Conservation (phyloP, 805 yeast genomes). For the Nakazawaea anatomiae region DNA sequence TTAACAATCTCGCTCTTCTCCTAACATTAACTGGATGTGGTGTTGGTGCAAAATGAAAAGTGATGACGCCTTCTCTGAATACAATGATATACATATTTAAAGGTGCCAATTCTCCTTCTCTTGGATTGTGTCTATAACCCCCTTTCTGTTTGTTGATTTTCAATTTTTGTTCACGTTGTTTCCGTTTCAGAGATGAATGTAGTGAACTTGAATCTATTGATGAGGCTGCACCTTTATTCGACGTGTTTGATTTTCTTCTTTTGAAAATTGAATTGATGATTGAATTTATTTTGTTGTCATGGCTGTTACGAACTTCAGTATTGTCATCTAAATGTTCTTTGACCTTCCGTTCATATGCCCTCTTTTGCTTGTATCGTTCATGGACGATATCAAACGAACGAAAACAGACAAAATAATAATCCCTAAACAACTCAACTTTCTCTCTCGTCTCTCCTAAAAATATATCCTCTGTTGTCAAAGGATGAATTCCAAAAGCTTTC, state of each 20-base stretch:
- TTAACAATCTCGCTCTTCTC: slow-evolving; percentile 79
- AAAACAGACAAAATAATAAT: slow-evolving; percentile 89
- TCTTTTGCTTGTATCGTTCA: slow-evolving; percentile 53
- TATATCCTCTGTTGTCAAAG: slow-evolving; percentile 93
- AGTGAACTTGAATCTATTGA: not conserved
- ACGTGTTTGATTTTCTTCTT: slow-evolving; percentile 18
- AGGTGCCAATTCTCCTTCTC: slow-evolving; percentile 67
- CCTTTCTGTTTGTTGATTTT: slow-evolving; percentile 15
- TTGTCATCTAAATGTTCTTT: slow-evolving; percentile 1
- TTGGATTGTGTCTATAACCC: slow-evolving; percentile 15
- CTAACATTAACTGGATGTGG: slow-evolving; percentile 96
- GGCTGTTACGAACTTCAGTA: not conserved
- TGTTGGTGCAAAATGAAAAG: slow-evolving; percentile 91
- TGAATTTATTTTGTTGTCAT: not conserved
- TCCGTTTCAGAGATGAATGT: slow-evolving; percentile 12
- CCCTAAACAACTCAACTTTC: slow-evolving; percentile 87
- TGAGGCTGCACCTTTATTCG: slow-evolving; percentile 1
- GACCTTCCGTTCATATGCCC: slow-evolving; percentile 33
- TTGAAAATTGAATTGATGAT: slow-evolving; percentile 12
- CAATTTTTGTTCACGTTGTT: slow-evolving; percentile 12
- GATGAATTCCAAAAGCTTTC: slow-evolving; percentile 92
- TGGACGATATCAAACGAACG: slow-evolving; percentile 76
- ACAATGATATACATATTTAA: slow-evolving; percentile 90
- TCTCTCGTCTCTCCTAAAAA: slow-evolving; percentile 91
- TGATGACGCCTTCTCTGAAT: slow-evolving; percentile 83